These are phyloP conservation scores for Fonsecaea pedrosoi DNA, from an alignment of 2,329 filamentous ascomycete genomes.

Conservation along the genomic window DNA sequence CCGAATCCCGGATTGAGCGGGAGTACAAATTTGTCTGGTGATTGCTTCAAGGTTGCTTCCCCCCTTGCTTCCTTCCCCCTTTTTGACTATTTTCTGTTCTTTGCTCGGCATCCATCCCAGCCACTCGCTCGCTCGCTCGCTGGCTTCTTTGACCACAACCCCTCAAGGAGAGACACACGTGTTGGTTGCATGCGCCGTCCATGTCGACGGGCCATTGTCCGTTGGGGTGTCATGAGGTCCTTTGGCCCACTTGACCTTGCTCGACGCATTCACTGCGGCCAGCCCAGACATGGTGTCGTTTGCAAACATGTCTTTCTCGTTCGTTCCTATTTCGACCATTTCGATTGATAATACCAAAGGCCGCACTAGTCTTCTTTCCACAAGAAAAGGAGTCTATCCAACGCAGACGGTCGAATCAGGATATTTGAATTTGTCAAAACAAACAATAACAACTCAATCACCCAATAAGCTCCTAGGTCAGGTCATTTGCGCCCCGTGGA, in stretches of 20 bases:
- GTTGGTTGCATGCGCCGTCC: neutral
- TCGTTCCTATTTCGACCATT: neutral
- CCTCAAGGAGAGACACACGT: neutral
- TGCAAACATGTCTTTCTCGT: neutral
- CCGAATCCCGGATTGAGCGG: neutral
- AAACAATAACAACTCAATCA: neutral
- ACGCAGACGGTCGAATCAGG: neutral
- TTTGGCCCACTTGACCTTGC: neutral
- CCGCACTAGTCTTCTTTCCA: neutral
- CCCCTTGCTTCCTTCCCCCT: too few species aligned
- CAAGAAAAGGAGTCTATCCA: neutral
- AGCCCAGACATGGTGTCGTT: neutral
- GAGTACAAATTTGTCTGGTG: slow-evolving; percentile 1
- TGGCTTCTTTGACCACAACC: neutral
- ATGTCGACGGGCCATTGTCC: neutral
- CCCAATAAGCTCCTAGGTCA: neutral
- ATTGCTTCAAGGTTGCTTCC: neutral
- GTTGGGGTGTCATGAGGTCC: neutral
- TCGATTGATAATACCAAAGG: neutral
- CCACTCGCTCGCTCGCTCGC: too few species aligned
- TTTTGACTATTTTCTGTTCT: too few species aligned
- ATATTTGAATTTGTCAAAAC: slow-evolving; percentile 4
- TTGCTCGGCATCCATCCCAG: too few species aligned
- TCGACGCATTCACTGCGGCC: neutral
- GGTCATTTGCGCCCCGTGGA: slow-evolving; percentile 1